Base-by-base conservation (phyloP, 345 rosid species). In the Salix udensis region DNA sequence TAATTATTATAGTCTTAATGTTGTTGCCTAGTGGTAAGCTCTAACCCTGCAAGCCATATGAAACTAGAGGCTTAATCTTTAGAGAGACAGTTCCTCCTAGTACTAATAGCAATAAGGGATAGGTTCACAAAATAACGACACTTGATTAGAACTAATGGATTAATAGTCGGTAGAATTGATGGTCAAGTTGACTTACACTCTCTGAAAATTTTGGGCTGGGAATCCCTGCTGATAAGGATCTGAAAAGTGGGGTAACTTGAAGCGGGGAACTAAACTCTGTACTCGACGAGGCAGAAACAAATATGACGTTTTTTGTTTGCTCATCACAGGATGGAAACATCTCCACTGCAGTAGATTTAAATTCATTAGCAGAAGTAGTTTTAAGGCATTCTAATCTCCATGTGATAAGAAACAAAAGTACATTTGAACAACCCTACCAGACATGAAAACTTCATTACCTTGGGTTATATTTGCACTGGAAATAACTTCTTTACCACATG, bases 131-230 rank as follows among this genome's bases (percentile, higher is more conserved):
- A 31, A 52, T 4, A 31, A 42, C 46, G 28, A 26, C 28, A 26
- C 31, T 28, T 40, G 62, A 58, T 48, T 16, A 60, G 8, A 14
- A 16, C 77, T 67, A 40, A 42, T 75, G 67, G 28, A 73, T 42
- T 72, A 7, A 64, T 40, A 44, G 55, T 4, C 15, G 61, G 50
- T 66, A 67, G 40, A 65, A 24, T 67, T 68, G 76, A 73, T 18
- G 64, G 67, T 60, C 67, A 46, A 65, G 72, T 65, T 70, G 68
- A 88, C 97, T 90, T 86, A 96, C 99, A 85, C 98, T 96, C 90
- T 96, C 98, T 73, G 98, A 93, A 85, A 96, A 96, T 72, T 89
- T 92, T 79, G 98, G 99, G 76, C 96, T 96, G 79, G 98, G 98
- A 82, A 96, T 91, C 73, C 94, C 94, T 66, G 98, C 99, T 78